A percentile compares a stretch with the other conserved stretches of the same genome.
Evolutionary conservation across 768 basidiomycete species (phyloP).

Genomic region (Cubamyces lactineus): DNA sequence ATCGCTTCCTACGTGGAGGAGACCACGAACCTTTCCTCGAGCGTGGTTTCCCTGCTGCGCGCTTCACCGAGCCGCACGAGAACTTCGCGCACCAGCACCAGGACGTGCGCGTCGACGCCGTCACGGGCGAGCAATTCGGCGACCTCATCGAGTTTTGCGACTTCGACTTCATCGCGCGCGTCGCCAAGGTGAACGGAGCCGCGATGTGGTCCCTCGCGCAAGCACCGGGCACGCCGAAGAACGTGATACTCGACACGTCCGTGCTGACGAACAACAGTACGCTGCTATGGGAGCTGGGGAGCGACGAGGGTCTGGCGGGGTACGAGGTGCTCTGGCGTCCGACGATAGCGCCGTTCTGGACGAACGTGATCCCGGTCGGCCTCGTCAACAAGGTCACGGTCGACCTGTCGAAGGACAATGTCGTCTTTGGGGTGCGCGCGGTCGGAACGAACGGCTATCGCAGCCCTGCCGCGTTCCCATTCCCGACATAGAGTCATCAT

Average conservation of each 20-base stretch:
- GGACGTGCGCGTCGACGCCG: constrained; percentile 48
- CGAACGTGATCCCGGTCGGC: constrained; percentile 53
- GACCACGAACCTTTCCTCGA: constrained; percentile 56
- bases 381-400: constrained; percentile 45
- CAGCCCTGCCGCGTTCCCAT: constrained; percentile 49
- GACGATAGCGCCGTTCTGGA: constrained; percentile 51
- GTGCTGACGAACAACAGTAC: constrained; percentile 59
- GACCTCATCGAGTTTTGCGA: constrained; percentile 58
- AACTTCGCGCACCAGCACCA: constrained; percentile 64
- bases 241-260: constrained; percentile 49
- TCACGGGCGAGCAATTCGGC: constrained; percentile 56
- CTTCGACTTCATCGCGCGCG: constrained; percentile 54
- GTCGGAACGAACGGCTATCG: constrained; percentile 55
- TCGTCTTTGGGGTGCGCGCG: constrained; percentile 50
- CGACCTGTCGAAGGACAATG: constrained; percentile 53
- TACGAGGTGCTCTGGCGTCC: constrained; percentile 58
- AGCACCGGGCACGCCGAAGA: constrained; percentile 56
- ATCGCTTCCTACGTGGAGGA: constrained; percentile 59
- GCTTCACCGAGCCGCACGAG: constrained; percentile 60
- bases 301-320: constrained; percentile 42
- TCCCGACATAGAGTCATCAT: constrained; percentile 18
- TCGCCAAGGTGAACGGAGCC: constrained; percentile 55
- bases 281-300: constrained; percentile 48
- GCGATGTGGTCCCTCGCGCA: constrained; percentile 58
- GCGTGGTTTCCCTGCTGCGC: constrained; percentile 54